Evolutionary conservation across 352 stramenopile genomes (phyloP), one percentile per base, ranked within the genome.

Genomic region (Globisporangium recalcitrans): DNA sequence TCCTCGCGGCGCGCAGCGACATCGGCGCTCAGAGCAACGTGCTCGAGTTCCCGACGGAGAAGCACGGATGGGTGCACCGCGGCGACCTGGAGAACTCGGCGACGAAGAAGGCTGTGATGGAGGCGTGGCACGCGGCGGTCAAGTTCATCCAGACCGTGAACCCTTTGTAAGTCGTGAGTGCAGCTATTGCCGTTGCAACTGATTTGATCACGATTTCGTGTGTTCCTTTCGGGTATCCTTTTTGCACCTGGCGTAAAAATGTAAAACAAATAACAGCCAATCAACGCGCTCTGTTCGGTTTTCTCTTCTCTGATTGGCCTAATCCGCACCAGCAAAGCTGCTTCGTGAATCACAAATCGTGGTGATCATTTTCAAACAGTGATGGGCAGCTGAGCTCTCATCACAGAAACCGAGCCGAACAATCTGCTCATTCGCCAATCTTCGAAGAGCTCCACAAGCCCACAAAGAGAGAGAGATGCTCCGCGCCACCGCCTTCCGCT

Each of bases 41-140:
- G 62, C 59, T 87, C 56, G 69, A 88, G 29, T 95, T 91, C 60
- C 67, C 80, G 11, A 70, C 85, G 60, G 67, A 86, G 75, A 80
- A 85, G 21, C 86, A 95, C 70, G 86, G 86, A 40, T 95, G 84
- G 84, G 82, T 93, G 61, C 78, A 92, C 70, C 86, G 86, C 62
- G 82, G 84, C 56, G 86, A 95, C 74, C 73, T 91, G 52, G 55
- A 74, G 60, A 77, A 93, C 67, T 66, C 75, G 5, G 77, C 74
- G 21, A 89, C 75, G 26, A 89, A 90, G 68, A 60, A 69, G 40
- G 73, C 68, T 13, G 77, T 90, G 16, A 85, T 85, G 69, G 82
- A 84, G 64, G 78, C 77, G 11, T 87, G 80, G 72, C 77, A 86
- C 60, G 63, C 58, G 21, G 74, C 74, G 2, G 74, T 84, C 69